A percentile compares a stretch with the other conserved stretches of the same genome.
phyloP scores from a whole-genome alignment of 345 rosid species.

The Salix udensis region DNA sequence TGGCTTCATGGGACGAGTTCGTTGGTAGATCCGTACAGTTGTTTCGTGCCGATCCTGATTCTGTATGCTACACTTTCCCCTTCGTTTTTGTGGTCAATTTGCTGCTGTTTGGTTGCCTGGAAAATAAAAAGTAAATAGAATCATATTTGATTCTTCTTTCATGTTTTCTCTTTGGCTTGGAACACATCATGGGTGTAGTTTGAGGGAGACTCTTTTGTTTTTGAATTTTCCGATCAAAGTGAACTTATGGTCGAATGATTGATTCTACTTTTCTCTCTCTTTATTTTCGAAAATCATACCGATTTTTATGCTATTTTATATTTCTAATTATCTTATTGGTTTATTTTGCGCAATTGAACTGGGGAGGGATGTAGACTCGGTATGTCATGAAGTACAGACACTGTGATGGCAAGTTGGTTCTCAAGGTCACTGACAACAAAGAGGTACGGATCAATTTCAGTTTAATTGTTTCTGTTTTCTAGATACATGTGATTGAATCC shows the following conservation, averaged over 20 bases:
- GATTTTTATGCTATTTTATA: not conserved
- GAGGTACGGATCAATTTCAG: constrained; percentile 44
- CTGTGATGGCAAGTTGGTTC: constrained; percentile 91
- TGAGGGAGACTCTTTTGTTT: not conserved
- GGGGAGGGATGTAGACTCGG: constrained; percentile 55
- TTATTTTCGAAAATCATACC: not conserved
- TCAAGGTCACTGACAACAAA: constrained; percentile 95
- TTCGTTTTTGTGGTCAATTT: not conserved
- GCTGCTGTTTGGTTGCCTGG: constrained; percentile 18
- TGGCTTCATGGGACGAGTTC: constrained; percentile 20
- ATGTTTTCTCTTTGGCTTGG: not conserved
- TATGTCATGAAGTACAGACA: constrained; percentile 89
- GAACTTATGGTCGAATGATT: constrained; percentile 1
- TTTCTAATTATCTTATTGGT: not conserved
- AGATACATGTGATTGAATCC: not conserved
- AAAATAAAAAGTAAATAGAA: not conserved
- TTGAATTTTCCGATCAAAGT: not conserved
- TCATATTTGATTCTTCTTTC: not conserved
- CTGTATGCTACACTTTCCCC: constrained; percentile 41
- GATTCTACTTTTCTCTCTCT: not conserved
- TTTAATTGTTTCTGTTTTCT: not conserved
- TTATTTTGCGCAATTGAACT: not conserved
- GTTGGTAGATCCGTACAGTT: constrained; percentile 31
- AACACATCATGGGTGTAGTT: not conserved
- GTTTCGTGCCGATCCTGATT: constrained; percentile 86